These are phyloP conservation scores for Candida bentonensis DNA, from an alignment of 805 yeast species.

Conservation along the genomic window DNA sequence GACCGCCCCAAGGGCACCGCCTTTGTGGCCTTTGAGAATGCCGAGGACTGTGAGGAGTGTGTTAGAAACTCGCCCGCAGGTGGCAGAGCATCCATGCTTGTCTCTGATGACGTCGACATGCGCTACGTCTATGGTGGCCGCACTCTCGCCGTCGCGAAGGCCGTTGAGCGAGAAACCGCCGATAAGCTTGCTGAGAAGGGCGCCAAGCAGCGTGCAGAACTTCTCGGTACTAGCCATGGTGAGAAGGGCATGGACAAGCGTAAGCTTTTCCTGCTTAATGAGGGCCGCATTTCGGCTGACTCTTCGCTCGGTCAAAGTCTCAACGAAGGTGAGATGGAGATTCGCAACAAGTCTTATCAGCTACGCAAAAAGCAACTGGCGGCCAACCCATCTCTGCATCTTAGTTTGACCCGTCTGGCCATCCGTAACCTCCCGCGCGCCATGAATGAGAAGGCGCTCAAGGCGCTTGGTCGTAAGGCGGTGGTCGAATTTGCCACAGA, in stretches of 20 bases:
- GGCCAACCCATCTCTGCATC: conserved; percentile 80
- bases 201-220: conserved; percentile 56
- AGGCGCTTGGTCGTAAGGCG: conserved; percentile 87
- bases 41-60: conserved; percentile 53
- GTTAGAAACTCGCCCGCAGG: conserved; percentile 65
- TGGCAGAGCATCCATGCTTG: conserved; percentile 49
- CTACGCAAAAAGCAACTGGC: conserved; percentile 80
- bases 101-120: conserved; percentile 86
- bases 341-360: conserved; percentile 77
- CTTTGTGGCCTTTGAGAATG: conserved; percentile 68
- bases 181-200: conserved; percentile 56
- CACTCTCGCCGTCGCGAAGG: conserved; percentile 65
- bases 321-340: conserved; percentile 60
- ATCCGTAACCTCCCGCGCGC: conserved; percentile 88
- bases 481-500: conserved; percentile 90
- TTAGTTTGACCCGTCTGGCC: conserved; percentile 91
- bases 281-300: conserved; percentile 76
- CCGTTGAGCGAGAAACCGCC: conserved; percentile 82
- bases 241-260: conserved; percentile 66
- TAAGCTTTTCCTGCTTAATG: conserved; percentile 74
- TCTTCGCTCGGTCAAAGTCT: conserved; percentile 65
- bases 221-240: conserved; percentile 65
- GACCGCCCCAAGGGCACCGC: conserved; percentile 91
- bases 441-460: conserved; percentile 75
- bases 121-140: conserved; percentile 84